Evolutionary conservation across 2,329 filamentous ascomycete species (phyloP).

Genomic region (Pestalotiopsis sp.): DNA sequence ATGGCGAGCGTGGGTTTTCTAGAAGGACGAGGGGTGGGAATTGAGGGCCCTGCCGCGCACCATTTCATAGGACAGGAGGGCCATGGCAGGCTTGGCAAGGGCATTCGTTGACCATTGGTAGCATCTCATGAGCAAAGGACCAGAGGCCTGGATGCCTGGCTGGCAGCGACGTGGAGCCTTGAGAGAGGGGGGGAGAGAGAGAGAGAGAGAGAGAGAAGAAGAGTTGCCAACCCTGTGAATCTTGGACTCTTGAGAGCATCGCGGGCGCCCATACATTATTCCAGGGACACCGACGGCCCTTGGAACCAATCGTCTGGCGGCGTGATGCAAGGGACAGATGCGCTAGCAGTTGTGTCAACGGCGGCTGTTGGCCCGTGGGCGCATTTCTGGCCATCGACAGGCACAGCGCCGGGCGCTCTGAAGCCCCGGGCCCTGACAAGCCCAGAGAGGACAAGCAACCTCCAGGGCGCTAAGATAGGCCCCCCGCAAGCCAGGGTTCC

Average conservation of each 20-base stretch:
- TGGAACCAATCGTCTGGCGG: neutral
- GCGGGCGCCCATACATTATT: neutral
- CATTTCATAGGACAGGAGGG: too few species aligned
- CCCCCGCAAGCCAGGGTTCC: neutral
- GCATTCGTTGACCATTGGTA: neutral
- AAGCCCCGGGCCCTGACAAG: neutral
- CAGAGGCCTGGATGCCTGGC: neutral
- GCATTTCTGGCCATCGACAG: neutral
- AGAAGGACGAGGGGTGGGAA: neutral
- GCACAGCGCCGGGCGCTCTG: neutral
- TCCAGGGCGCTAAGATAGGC: neutral
- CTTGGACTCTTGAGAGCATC: neutral
- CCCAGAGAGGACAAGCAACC: neutral
- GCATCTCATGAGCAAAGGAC: neutral
- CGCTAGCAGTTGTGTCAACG: constrained; percentile 2
- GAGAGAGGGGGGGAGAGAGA: neutral
- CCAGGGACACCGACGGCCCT: neutral
- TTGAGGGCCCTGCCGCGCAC: neutral
- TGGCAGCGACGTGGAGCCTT: neutral
- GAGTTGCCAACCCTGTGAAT: neutral
- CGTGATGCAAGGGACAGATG: neutral
- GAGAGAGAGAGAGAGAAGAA: neutral
- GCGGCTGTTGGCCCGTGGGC: neutral
- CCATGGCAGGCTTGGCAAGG: neutral
- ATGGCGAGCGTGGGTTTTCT: neutral